phyloP scores from a whole-genome alignment of 1,284 basidiomycete species.

The Ganoderma meredithae region DNA sequence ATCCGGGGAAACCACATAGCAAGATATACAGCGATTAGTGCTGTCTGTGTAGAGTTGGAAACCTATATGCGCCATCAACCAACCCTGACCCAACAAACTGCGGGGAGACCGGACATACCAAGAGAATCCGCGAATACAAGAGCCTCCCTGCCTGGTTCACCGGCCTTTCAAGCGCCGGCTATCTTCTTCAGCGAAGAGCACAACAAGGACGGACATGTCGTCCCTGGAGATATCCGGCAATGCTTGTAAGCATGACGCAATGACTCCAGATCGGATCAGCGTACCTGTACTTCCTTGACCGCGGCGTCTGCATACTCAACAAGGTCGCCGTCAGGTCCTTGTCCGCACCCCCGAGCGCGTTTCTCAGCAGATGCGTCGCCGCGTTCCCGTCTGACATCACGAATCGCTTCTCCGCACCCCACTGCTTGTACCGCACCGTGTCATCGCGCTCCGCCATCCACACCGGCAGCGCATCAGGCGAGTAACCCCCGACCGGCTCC shows the following conservation, averaged over 20 bases:
- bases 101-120: conserved; percentile 3
- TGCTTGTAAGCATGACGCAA: background rate
- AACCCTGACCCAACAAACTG: no score
- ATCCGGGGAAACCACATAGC: conserved; percentile 11
- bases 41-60: background rate
- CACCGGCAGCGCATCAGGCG: conserved; percentile 23
- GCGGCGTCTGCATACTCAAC: conserved; percentile 49
- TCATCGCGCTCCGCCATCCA: conserved; percentile 29
- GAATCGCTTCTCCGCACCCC: conserved; percentile 52
- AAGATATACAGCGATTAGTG: conserved; percentile 1
- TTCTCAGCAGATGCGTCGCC: conserved; percentile 62
- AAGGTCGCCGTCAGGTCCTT: conserved; percentile 55
- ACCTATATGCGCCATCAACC: background rate
- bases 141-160: background rate
- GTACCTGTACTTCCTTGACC: conserved; percentile 47
- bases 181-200: conserved; percentile 34
- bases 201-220: conserved; percentile 37
- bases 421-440: conserved; percentile 43
- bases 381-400: conserved; percentile 55
- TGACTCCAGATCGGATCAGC: conserved; percentile 20
- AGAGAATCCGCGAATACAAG: background rate
- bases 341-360: conserved; percentile 67
- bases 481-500: conserved; percentile 31
- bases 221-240: conserved; percentile 27
- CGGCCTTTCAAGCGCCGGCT: conserved; percentile 7